These are phyloP conservation scores for Kregervanrija pseudodelftensis DNA, from an alignment of 805 yeast genomes.

Conservation along the genomic window DNA sequence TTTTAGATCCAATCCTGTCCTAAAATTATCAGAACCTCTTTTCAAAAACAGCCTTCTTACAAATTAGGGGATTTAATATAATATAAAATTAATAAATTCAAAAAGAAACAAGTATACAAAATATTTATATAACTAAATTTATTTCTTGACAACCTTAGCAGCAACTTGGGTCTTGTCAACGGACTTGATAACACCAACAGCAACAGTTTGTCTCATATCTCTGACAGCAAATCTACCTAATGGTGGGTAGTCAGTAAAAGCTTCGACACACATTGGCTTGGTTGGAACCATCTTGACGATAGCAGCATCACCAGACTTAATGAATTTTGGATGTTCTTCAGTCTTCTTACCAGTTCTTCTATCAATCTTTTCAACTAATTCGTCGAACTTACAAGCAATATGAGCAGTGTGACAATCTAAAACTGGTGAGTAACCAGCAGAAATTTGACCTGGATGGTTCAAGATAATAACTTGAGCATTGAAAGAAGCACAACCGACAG, in stretches of 20 bases:
- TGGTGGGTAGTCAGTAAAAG: constrained; percentile 93
- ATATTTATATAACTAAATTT: constrained; percentile 23
- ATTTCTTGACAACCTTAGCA: constrained; percentile 82
- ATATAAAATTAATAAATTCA: constrained; percentile 4
- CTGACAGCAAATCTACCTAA: constrained; percentile 98
- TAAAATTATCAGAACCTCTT: too few relatives aligned
- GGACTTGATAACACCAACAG: constrained; percentile 98
- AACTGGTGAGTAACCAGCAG: constrained; percentile 89
- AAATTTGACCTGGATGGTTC: constrained; percentile 89
- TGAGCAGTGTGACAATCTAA: constrained; percentile 91
- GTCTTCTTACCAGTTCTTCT: constrained; percentile 88
- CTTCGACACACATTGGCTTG: constrained; percentile 93
- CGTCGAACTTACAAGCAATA: constrained; percentile 86
- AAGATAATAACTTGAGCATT: constrained; percentile 74
- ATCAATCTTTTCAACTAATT: constrained; percentile 77
- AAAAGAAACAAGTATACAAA: constrained; percentile 1
- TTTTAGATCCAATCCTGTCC: too few relatives aligned
- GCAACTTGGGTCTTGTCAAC: constrained; percentile 80
- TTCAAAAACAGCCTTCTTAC: too few relatives aligned
- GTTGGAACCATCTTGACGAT: constrained; percentile 83
- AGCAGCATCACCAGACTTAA: constrained; percentile 96
- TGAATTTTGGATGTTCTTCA: constrained; percentile 86
- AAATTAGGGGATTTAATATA: neutral
- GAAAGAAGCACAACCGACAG: constrained; percentile 69
- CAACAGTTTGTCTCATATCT: constrained; percentile 99